A percentile compares a stretch with the other conserved stretches of the same genome.
phyloP scores from a whole-genome alignment of 495 filamentous ascomycete species.

The Rostrohypoxylon terebratum region DNA sequence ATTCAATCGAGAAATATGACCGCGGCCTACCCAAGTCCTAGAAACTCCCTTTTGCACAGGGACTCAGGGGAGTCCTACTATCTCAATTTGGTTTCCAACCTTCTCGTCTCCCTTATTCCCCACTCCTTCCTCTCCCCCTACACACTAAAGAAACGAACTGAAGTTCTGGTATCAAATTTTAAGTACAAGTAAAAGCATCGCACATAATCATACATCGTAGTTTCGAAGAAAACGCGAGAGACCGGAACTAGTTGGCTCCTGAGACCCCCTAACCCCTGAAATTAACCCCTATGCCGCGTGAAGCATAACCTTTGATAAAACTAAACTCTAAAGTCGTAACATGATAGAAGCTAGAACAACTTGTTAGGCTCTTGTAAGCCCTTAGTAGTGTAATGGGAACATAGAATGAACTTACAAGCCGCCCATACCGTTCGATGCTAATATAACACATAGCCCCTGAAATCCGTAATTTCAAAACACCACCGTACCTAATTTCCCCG shows the following conservation, averaged over 20 bases:
- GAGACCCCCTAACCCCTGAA: conserved; percentile 7
- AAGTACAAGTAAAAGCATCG: conserved; percentile 7
- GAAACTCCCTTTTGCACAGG: not conserved
- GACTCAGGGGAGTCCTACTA: not conserved
- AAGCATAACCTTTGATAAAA: conserved; percentile 6
- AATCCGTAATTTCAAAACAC: not conserved
- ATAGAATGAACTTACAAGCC: conserved; percentile 21
- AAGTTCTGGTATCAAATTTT: conserved; percentile 37
- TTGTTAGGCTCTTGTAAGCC: not conserved
- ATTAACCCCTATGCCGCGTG: conserved; percentile 2
- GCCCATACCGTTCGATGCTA: not conserved
- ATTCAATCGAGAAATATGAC: not conserved
- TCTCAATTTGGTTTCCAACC: not conserved
- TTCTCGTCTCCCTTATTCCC: not conserved
- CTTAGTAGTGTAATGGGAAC: not conserved
- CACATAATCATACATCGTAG: conserved; percentile 10
- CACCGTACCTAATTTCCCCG: not conserved
- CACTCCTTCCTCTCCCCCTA: not conserved
- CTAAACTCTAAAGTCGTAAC: conserved; percentile 12
- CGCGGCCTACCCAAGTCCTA: not conserved
- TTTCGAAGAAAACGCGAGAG: conserved; percentile 8
- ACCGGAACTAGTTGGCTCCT: conserved; percentile 2
- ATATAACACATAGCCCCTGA: not conserved
- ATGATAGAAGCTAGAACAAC: conserved; percentile 1
- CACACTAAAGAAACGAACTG: conserved; percentile 16